Evolutionary conservation across 169 alveolate genomes (phyloP), one percentile per base, ranked within the genome.

Genomic region (Plasmodium reichenowi): DNA sequence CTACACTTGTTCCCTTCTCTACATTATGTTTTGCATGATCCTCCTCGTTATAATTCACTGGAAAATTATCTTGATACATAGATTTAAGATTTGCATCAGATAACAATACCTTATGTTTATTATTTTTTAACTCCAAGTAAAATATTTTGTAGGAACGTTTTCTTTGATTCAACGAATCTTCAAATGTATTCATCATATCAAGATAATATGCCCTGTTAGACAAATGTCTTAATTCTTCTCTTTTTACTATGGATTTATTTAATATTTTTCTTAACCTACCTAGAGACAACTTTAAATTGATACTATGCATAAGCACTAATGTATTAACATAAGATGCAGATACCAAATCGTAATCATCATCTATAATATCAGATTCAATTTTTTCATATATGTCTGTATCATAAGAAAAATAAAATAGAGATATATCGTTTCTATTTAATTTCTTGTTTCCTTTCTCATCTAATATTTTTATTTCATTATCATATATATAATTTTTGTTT

Each of bases 311-410:
- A 22, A 43, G 15, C 22, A 63, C 60, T n/a, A 74, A 43, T 17
- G 66, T 43, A 67, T 62, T 74, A 13, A 74, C 63, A 38, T 62
- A 74, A 32, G 54, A 26, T 50, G 88, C 73, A 3, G 88, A 74
- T 32, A 52, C 66, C 10, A 60, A 59, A 24, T 13, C 56, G 15
- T 7, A 10, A 13, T 26, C 73, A 26, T 74, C 32, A 13, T 15
- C 15, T 29, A 48, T 66, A 60, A n/a, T 58, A 24, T 48, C 58
- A 2, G 62, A 17, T 38, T 22, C 20, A 10, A 17, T 8, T 17
- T 50, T 62, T 38, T 50, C 43, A 60, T 45, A 52, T 13, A 32
- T 26, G 4, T 22, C 10, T 9, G 48, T 72, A 0, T 43, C 45
- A 56, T 72, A 72, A 20, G 48, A 12, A 20, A 72, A 72, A 60